Evolutionary conservation across 306 rosid genomes (phyloP).

Genomic region (Rosa chinensis): DNA sequence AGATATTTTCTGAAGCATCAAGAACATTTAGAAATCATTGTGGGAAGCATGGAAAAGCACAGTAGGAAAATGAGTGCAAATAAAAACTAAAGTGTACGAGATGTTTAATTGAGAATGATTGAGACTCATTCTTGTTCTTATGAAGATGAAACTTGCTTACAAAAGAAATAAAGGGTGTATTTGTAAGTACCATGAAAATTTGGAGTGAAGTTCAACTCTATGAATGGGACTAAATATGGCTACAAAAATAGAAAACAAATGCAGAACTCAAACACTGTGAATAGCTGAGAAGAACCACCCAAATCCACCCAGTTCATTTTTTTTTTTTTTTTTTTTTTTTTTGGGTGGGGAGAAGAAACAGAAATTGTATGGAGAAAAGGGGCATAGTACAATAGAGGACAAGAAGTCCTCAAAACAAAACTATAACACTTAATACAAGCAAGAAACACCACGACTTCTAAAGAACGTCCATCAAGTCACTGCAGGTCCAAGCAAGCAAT

Average conservation of each 20-base stretch:
- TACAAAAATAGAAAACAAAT: neutral
- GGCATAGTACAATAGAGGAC: neutral
- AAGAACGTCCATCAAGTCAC: neutral
- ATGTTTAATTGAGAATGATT: neutral
- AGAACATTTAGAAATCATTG: neutral
- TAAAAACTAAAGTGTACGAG: neutral
- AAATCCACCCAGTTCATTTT: neutral
- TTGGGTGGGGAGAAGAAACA: neutral
- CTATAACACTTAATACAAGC: neutral
- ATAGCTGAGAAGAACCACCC: constrained; percentile 2
- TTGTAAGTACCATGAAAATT: neutral
- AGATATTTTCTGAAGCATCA: neutral
- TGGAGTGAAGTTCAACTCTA: neutral
- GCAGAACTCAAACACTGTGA: neutral
- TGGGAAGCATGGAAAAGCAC: neutral
- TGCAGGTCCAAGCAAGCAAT: neutral
- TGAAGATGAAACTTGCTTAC: neutral
- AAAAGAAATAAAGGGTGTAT: neutral
- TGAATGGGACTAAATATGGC: neutral
- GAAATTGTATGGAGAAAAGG: neutral
- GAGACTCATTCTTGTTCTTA: constrained; percentile 2
- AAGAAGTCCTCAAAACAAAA: neutral
- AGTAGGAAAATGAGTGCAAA: neutral
- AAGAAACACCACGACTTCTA: constrained; percentile 1
- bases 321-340: neutral